These are phyloP conservation scores for Aureobasidium melanogenum DNA, from an alignment of 2,329 filamentous ascomycete species.

Conservation along the genomic window DNA sequence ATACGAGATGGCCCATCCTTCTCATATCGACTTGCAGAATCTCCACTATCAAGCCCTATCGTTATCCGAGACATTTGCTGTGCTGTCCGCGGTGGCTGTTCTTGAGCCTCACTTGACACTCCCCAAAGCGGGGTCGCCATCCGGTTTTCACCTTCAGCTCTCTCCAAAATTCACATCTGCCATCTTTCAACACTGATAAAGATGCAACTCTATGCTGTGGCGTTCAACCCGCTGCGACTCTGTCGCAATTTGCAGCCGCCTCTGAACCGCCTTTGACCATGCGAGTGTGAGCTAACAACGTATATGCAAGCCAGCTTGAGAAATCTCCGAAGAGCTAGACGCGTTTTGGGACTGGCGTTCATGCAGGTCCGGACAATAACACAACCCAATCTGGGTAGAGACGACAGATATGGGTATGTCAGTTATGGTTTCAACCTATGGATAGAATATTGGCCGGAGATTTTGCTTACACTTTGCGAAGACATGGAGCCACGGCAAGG, in stretches of 20 bases:
- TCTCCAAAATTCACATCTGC: not conserved
- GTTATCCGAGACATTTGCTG: constrained; percentile 2
- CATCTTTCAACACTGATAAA: not conserved
- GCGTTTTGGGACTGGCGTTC: not conserved
- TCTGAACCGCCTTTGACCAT: not conserved
- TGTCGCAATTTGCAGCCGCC: not conserved
- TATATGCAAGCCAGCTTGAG: not conserved
- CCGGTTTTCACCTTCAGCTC: not conserved
- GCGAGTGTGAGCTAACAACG: not conserved
- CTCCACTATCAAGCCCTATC: constrained; percentile 2
- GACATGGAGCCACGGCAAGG: not conserved
- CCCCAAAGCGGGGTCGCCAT: not conserved
- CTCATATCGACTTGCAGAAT: not conserved
- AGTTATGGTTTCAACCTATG: not conserved
- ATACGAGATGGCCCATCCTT: not conserved
- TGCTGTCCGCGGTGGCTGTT: not conserved
- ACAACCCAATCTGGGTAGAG: constrained; percentile 1
- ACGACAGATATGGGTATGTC: not conserved
- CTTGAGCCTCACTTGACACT: not conserved
- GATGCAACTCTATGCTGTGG: not conserved
- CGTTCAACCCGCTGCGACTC: not conserved
- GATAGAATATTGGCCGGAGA: constrained; percentile 1
- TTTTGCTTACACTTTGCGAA: not conserved
- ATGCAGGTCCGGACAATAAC: constrained; percentile 10
- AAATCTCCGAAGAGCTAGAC: not conserved